phyloP scores from a whole-genome alignment of 2,329 filamentous ascomycete species.

The Calonectria multiphialidica region DNA sequence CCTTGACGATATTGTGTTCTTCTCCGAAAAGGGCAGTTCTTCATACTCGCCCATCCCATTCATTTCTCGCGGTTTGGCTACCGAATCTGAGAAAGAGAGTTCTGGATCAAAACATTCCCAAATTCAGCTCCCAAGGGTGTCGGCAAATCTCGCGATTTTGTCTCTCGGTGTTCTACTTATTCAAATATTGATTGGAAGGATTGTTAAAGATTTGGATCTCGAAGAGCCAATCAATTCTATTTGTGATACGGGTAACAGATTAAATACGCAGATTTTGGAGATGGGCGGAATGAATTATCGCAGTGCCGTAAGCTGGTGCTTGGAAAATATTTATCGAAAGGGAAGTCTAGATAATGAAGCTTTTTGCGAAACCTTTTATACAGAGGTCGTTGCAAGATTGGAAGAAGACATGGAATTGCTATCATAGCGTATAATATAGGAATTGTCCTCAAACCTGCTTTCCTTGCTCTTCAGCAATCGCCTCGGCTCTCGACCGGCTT shows the following conservation, averaged over 20 bases:
- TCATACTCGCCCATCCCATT: neutral
- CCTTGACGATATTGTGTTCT: conserved; percentile 17
- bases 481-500: conserved; percentile 56
- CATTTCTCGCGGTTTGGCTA: neutral
- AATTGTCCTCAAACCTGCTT: too few relatives aligned
- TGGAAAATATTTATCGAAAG: neutral
- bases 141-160: neutral
- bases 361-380: conserved; percentile 6
- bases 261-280: neutral
- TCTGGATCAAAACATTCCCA: neutral
- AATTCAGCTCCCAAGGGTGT: neutral
- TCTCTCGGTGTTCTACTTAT: conserved; percentile 4
- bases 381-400: conserved; percentile 5
- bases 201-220: neutral
- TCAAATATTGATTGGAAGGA: conserved; percentile 7
- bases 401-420: conserved; percentile 11
- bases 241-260: neutral
- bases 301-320: conserved; percentile 1
- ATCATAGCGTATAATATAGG: too few relatives aligned
- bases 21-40: neutral
- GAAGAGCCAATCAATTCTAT: neutral
- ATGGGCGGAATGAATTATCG: conserved; percentile 1
- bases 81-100: neutral
- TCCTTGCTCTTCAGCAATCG: neutral
- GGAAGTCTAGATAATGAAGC: neutral